phyloP scores from a whole-genome alignment of 768 basidiomycete species.

The Nidularia sp. region DNA sequence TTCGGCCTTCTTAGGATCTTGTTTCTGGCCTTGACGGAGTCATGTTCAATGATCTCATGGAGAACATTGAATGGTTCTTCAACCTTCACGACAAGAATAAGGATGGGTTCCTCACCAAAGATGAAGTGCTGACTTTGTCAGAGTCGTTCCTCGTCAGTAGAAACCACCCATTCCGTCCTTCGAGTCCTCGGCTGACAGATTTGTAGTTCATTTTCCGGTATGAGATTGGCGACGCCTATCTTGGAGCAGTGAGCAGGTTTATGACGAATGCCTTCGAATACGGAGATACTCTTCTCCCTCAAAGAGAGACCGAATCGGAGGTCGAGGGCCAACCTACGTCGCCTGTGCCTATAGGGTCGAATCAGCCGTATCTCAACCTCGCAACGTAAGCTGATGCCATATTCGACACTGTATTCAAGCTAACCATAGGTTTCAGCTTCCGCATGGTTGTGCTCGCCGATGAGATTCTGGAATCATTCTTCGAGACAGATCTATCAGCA shows the following conservation, averaged over 20 bases:
- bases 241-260: slow-evolving; percentile 94
- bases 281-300: slow-evolving; percentile 85
- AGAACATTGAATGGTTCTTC: slow-evolving; percentile 99
- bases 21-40: slow-evolving; percentile 86
- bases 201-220: slow-evolving; percentile 93
- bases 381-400: slow-evolving; percentile 54
- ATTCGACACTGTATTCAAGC: neutral
- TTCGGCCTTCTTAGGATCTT: slow-evolving; percentile 59
- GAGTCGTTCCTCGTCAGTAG: slow-evolving; percentile 82
- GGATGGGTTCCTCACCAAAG: slow-evolving; percentile 92
- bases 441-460: slow-evolving; percentile 98
- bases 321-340: slow-evolving; percentile 26
- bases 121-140: slow-evolving; percentile 92
- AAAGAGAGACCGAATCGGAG: slow-evolving; percentile 23
- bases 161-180: neutral
- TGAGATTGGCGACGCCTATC: slow-evolving; percentile 93
- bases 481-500: slow-evolving; percentile 84
- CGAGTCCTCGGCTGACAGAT: neutral
- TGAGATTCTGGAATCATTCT: slow-evolving; percentile 94
- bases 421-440: slow-evolving; percentile 53
- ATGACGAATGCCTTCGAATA: slow-evolving; percentile 99
- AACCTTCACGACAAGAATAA: slow-evolving; percentile 94
- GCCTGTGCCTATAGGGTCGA: slow-evolving; percentile 55
- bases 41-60: slow-evolving; percentile 97
- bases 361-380: slow-evolving; percentile 90